These are phyloP conservation scores for Mucor circinelloides DNA, from an alignment of 371 early-diverging fungal species.

Conservation along the genomic window DNA sequence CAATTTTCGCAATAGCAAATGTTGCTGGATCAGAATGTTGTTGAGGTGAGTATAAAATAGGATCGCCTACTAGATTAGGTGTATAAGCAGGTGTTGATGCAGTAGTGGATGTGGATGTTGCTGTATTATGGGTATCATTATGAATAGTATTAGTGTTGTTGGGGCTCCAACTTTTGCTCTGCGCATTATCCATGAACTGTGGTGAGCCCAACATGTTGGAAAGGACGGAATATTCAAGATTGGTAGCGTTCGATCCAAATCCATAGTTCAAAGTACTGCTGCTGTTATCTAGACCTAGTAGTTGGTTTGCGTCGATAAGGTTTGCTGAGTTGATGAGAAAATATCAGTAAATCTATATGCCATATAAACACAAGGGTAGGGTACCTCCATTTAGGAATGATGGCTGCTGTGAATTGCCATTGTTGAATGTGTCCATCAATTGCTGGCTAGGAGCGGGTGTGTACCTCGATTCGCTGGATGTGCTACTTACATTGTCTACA, in stretches of 20 bases:
- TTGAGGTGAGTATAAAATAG: constrained; percentile 10
- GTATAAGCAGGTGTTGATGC: constrained; percentile 29
- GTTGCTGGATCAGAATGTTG: constrained; percentile 2
- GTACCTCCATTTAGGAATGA: constrained; percentile 13
- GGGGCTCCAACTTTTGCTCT: not conserved
- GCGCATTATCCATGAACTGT: constrained; percentile 10
- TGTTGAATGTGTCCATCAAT: constrained; percentile 4
- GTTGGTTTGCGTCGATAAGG: constrained; percentile 10
- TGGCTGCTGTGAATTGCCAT: not conserved
- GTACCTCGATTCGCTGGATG: constrained; percentile 8
- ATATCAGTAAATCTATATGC: not conserved
- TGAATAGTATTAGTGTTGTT: not conserved
- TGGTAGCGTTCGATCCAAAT: constrained; percentile 86
- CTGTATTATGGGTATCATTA: not conserved
- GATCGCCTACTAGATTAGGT: constrained; percentile 5
- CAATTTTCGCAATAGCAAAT: constrained; percentile 6
- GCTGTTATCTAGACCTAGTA: constrained; percentile 5
- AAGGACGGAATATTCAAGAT: constrained; percentile 84
- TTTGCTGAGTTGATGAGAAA: constrained; percentile 6
- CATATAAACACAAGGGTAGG: constrained; percentile 3
- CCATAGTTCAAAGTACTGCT: constrained; percentile 39
- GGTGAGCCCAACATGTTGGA: constrained; percentile 76
- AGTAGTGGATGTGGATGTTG: constrained; percentile 21
- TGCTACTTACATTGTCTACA: constrained; percentile 4
- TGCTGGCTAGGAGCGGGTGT: not conserved